Conservation (phyloP, 108 stramenopile species). For the Craspedostauros australis region DNA sequence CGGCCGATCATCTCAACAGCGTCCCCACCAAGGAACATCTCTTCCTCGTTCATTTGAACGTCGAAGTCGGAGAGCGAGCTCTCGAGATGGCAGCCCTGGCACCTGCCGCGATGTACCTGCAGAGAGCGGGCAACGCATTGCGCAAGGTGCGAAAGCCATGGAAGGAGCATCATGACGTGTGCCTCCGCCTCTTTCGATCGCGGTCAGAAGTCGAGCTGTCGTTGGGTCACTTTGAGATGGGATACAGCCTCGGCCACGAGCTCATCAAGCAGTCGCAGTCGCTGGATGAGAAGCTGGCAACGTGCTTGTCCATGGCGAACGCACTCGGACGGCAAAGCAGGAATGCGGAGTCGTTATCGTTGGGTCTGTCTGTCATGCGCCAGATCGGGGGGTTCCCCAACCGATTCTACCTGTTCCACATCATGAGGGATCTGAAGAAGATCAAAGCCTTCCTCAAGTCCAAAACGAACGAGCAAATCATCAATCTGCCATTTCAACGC, state of each 20-base stretch:
- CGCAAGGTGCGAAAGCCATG: constrained; percentile 14
- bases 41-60: constrained; percentile 15
- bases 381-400: constrained; percentile 9
- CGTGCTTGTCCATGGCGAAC: constrained; percentile 5
- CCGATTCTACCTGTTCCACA: constrained; percentile 8
- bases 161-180: constrained; percentile 28
- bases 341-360: constrained; percentile 8
- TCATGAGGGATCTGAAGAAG: constrained; percentile 8
- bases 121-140: constrained; percentile 8
- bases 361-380: too few species aligned
- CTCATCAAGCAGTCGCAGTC: constrained; percentile 1
- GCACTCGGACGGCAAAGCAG: constrained; percentile 18
- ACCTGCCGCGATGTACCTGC: constrained; percentile 26
- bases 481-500: constrained; percentile 2
- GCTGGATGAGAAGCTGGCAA: constrained; percentile 24
- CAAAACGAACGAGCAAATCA: constrained; percentile 14
- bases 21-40: background rate
- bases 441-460: constrained; percentile 4
- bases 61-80: constrained; percentile 20
- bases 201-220: constrained; percentile 15
- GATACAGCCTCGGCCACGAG: constrained; percentile 9
- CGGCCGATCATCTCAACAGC: constrained; percentile 24
- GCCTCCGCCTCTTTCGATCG: constrained; percentile 13
- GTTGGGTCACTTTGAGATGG: constrained; percentile 17
- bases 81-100: constrained; percentile 9